Evolutionary conservation across 306 rosid species (phyloP).

Genomic region (Echinosophora koreensis): DNA sequence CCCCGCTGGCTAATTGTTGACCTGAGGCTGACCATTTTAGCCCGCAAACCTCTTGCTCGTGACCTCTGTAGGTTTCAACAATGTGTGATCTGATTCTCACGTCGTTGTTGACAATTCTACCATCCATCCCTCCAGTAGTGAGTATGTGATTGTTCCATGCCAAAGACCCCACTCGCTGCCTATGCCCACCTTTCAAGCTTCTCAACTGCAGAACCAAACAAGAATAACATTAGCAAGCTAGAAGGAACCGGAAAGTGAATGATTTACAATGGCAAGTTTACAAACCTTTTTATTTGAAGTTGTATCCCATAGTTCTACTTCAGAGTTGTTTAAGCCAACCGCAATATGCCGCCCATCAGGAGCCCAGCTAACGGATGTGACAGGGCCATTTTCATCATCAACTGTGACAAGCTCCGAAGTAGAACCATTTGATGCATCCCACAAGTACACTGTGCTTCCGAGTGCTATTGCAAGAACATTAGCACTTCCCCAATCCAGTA

Average conservation of each 20-base stretch:
- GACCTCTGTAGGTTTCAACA: conserved; percentile 85
- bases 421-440: conserved; percentile 78
- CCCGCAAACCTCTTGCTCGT: conserved; percentile 83
- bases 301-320: conserved; percentile 87
- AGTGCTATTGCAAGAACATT: conserved; percentile 92
- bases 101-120: conserved; percentile 74
- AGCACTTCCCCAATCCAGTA: conserved; percentile 83
- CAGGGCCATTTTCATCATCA: conserved; percentile 79
- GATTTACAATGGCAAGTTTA: not conserved
- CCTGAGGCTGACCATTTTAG: conserved; percentile 88
- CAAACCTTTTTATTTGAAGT: conserved; percentile 64
- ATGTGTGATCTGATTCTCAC: conserved; percentile 80
- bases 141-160: conserved; percentile 91
- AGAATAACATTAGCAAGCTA: conserved; percentile 9
- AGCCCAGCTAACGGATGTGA: conserved; percentile 85
- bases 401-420: conserved; percentile 82
- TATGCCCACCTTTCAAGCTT: conserved; percentile 79
- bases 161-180: conserved; percentile 74
- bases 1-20: conserved; percentile 86
- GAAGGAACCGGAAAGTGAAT: not conserved
- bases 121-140: conserved; percentile 90
- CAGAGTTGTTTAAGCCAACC: conserved; percentile 77
- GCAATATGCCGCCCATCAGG: conserved; percentile 88
- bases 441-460: conserved; percentile 73
- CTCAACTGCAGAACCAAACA: conserved; percentile 63